A percentile compares a stretch with the other conserved stretches of the same genome.
phyloP scores from a whole-genome alignment of 2,329 filamentous ascomycete genomes.

The Bipolaris victoriae region DNA sequence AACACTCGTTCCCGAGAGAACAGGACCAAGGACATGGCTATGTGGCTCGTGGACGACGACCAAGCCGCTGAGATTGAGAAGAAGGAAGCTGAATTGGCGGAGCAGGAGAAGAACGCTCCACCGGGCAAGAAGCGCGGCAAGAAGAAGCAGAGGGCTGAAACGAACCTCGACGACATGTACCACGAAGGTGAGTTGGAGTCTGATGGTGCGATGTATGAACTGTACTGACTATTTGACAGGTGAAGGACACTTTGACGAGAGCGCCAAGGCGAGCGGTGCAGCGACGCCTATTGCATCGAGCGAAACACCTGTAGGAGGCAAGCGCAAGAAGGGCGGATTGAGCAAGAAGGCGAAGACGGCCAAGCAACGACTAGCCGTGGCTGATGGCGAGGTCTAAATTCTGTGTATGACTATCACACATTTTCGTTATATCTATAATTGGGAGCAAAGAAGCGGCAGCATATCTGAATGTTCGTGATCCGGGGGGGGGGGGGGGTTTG shows the following conservation, averaged over 20 bases:
- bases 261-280: conserved; percentile 81
- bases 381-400: conserved; percentile 51
- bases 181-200: conserved; percentile 83
- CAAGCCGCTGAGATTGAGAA: conserved; percentile 93
- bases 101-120: conserved; percentile 62
- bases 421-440: conserved; percentile 21
- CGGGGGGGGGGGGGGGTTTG: background rate
- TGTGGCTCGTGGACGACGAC: conserved; percentile 98
- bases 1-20: conserved; percentile 91
- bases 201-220: background rate
- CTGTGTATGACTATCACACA: conserved; percentile 15
- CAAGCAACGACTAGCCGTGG: conserved; percentile 57
- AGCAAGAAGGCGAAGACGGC: conserved; percentile 60
- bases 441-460: background rate
- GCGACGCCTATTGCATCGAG: conserved; percentile 74
- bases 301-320: conserved; percentile 45
- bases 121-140: conserved; percentile 63
- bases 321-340: conserved; percentile 58
- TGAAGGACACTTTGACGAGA: conserved; percentile 95
- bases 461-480: background rate
- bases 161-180: conserved; percentile 93
- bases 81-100: conserved; percentile 83
- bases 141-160: conserved; percentile 65
- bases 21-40: conserved; percentile 94
- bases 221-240: conserved; percentile 61